These are phyloP conservation scores for Blastobotrys buckinghamii DNA, from an alignment of 1,139 yeast species.

Conservation along the genomic window DNA sequence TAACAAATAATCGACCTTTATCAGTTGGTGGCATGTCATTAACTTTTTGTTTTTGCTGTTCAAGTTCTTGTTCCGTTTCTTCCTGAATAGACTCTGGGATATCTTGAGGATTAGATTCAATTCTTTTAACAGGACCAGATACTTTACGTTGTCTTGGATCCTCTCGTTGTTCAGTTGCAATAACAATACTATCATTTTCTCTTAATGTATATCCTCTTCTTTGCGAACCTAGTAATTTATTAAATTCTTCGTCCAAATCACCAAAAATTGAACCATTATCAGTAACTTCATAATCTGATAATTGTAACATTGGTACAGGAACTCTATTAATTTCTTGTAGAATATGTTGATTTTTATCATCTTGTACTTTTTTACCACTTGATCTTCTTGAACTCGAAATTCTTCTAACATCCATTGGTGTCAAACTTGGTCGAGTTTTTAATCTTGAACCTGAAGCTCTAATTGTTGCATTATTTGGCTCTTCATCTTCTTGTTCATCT, in stretches of 20 bases:
- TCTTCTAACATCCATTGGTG: slow-evolving; percentile 27
- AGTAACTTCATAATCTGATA: slow-evolving; percentile 30
- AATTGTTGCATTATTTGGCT: slow-evolving; percentile 16
- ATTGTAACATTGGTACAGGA: slow-evolving; percentile 24
- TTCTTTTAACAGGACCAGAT: slow-evolving; percentile 24
- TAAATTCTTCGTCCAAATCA: slow-evolving; percentile 37
- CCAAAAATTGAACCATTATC: slow-evolving; percentile 38
- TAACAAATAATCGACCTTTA: slow-evolving; percentile 67
- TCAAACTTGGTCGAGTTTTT: slow-evolving; percentile 33
- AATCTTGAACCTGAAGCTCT: slow-evolving; percentile 26
- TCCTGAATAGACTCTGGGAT: slow-evolving; percentile 1
- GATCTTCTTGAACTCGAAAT: slow-evolving; percentile 16
- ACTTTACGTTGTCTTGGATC: slow-evolving; percentile 17
- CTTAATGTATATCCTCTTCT: slow-evolving; percentile 33
- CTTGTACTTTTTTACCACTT: slow-evolving; percentile 5
- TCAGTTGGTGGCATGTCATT: slow-evolving; percentile 39
- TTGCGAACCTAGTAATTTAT: slow-evolving; percentile 30
- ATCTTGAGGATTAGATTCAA: slow-evolving; percentile 9
- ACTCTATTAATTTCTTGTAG: slow-evolving; percentile 15
- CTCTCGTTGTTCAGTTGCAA: slow-evolving; percentile 26
- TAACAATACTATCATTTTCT: slow-evolving; percentile 30
- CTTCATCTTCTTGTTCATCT: slow-evolving; percentile 14
- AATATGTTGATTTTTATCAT: slow-evolving; percentile 15
- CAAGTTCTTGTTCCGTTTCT: not conserved
- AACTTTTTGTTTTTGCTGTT: not conserved